A percentile compares a stretch with the other conserved stretches of the same genome.
phyloP scores from a whole-genome alignment of 352 stramenopile species.

The Phytophthora aleatoria region DNA sequence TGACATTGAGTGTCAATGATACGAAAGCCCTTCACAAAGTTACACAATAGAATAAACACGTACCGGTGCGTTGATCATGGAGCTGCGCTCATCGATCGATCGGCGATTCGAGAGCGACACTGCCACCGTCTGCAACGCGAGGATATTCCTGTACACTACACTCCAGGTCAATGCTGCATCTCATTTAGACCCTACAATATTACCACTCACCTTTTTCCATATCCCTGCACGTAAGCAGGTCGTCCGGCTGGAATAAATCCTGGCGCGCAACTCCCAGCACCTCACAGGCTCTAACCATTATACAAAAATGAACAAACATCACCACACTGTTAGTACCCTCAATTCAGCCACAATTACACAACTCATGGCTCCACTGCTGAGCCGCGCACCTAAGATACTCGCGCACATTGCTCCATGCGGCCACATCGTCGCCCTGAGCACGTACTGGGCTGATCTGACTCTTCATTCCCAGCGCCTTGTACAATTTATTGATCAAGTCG shows the following conservation, averaged over 20 bases:
- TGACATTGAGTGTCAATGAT: slow-evolving; percentile 7
- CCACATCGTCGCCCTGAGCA: slow-evolving; percentile 11
- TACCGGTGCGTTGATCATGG: slow-evolving; percentile 45
- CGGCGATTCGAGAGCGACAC: slow-evolving; percentile 77
- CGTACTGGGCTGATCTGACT: slow-evolving; percentile 45
- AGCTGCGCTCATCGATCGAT: slow-evolving; percentile 83
- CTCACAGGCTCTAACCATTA: slow-evolving; percentile 61
- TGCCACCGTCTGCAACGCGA: slow-evolving; percentile 72
- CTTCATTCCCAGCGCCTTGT: slow-evolving; percentile 80
- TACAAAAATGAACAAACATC: background rate
- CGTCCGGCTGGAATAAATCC: slow-evolving; percentile 75
- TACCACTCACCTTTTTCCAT: slow-evolving; percentile 67
- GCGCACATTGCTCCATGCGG: slow-evolving; percentile 50
- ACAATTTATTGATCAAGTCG: slow-evolving; percentile 73
- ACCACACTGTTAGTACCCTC: slow-evolving; percentile 16
- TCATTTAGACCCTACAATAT: background rate
- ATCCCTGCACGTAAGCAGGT: slow-evolving; percentile 61
- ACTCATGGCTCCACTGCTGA: slow-evolving; percentile 6
- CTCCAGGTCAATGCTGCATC: slow-evolving; percentile 7
- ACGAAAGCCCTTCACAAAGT: slow-evolving; percentile 1
- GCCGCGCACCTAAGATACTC: slow-evolving; percentile 68
- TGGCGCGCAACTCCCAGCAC: slow-evolving; percentile 59
- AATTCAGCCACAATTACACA: slow-evolving; percentile 24
- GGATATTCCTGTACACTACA: slow-evolving; percentile 82
- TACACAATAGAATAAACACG: slow-evolving; percentile 5